Base-by-base conservation (phyloP, 2,329 filamentous ascomycete genomes). In the Cadophora luteo-olivacea region DNA sequence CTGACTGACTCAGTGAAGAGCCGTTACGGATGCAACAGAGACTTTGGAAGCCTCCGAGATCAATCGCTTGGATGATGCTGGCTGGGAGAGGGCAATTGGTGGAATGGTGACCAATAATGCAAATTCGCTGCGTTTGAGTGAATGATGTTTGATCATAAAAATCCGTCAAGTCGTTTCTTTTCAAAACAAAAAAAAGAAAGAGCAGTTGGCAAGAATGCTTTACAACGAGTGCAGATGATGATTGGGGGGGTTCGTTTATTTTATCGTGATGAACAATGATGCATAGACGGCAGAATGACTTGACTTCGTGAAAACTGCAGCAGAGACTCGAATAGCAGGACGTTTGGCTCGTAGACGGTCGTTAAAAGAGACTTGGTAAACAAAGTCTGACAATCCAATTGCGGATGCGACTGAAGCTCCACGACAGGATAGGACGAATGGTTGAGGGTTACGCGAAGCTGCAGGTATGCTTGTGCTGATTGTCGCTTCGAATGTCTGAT, bases 341-440 rank as follows among this genome's bases (percentile, higher is more conserved):
- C 80, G 79, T 82, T 77, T 78, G 77, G 76, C 75, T 81, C 80
- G 79, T 82, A 77, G 79, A 79, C 78, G 73, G 77, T 82, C 80
- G 79, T 82, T 77, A 81, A 77, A 74, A 74, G 71, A 73, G 74
- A 72, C 70, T 72, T 73, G 69, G 69, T 75, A 75, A 73, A 71
- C 65, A 70, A 74, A 74, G 74, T 76, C 73, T 70, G 72, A 74
- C 69, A 76, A 74, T 75, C 71, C 77, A 77, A 78, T 77, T 76
- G 76, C 25, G 73, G 72, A 76, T 76, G 73, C 72, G 75, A 76
- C 71, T 73, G 72, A 73, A 77, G 73, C 72, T 77, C 74, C 75
- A 77, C 74, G 74, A 73, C 74, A 77, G 74, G 67, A 72, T 71
- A 61, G 68, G 69, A 57, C 32, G 54, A 38, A 22, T 36, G 29